Conservation (phyloP, 257 asterid species). For the Nicotiana attenuata region DNA sequence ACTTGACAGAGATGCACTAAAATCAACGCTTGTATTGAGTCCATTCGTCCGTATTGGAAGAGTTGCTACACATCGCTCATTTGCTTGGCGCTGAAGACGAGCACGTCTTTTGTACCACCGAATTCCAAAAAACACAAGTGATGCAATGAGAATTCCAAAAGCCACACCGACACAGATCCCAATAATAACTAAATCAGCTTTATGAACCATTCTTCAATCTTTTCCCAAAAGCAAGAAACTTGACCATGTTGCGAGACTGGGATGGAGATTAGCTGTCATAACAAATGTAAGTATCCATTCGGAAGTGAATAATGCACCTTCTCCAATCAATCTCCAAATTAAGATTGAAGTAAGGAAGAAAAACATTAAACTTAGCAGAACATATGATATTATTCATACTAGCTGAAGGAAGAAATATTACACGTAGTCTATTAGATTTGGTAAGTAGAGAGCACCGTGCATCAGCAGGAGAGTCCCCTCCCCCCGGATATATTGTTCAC, state of each 20-base stretch:
- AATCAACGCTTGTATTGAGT: conserved; percentile 50
- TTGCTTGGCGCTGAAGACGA: conserved; percentile 33
- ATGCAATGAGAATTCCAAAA: conserved; percentile 62
- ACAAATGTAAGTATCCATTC: too few relatives aligned
- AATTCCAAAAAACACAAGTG: conserved; percentile 52
- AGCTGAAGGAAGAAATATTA: not conserved
- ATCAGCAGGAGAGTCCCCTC: not conserved
- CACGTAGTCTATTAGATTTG: not conserved
- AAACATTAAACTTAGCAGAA: not conserved
- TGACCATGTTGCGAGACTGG: conserved; percentile 52
- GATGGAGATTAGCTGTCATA: conserved; percentile 12
- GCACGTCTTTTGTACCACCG: conserved; percentile 65
- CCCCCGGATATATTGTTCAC: not conserved
- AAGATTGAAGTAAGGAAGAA: not conserved
- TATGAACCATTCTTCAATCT: conserved; percentile 57
- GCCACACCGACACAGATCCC: conserved; percentile 81
- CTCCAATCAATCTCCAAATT: not conserved
- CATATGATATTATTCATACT: not conserved
- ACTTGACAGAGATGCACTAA: conserved; percentile 58
- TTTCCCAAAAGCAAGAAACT: conserved; percentile 27
- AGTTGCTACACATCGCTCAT: conserved; percentile 44
- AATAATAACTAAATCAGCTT: conserved; percentile 67
- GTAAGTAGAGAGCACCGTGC: not conserved
- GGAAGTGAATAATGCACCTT: not conserved
- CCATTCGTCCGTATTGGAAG: conserved; percentile 89